Evolutionary conservation across 192 early-diverging fungal genomes (phyloP).

Genomic region (Mortierella hygrophila): DNA sequence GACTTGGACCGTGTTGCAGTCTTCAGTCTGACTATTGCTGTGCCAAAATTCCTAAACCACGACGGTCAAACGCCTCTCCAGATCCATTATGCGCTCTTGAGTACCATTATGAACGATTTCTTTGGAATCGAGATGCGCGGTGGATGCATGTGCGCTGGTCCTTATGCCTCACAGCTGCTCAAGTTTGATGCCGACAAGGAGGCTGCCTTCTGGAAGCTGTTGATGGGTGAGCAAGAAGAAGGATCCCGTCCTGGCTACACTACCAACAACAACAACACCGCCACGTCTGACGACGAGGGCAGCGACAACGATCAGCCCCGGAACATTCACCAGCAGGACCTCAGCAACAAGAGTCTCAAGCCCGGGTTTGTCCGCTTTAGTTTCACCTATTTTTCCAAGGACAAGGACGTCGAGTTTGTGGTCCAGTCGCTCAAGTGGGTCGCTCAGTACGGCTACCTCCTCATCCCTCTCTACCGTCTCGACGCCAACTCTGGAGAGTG

Average conservation of each 20-base stretch:
- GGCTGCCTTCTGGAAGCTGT: conserved; percentile 30
- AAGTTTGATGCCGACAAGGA: conserved; percentile 41
- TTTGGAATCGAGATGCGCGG: conserved; percentile 63
- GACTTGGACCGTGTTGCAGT: conserved; percentile 36
- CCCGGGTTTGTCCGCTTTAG: conserved; percentile 56
- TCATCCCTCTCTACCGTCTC: conserved; percentile 48
- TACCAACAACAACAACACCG: neutral
- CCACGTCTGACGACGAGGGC: neutral
- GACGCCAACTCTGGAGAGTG: conserved; percentile 31
- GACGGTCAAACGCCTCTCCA: conserved; percentile 9
- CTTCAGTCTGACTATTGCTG: conserved; percentile 38
- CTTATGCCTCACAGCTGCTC: conserved; percentile 40
- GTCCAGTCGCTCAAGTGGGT: conserved; percentile 57
- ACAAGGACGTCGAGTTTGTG: conserved; percentile 58
- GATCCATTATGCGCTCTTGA: conserved; percentile 56
- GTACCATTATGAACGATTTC: conserved; percentile 59
- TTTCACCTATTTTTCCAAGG: conserved; percentile 52
- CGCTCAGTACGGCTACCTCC: conserved; percentile 35
- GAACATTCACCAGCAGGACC: conserved; percentile 25
- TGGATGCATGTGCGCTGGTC: conserved; percentile 60
- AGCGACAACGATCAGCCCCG: neutral
- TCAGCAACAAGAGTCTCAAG: conserved; percentile 32
- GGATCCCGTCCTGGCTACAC: neutral
- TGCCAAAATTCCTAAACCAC: neutral
- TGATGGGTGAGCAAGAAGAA: conserved; percentile 22